Percentiles rank a stretch among this genome's conserved stretches.
These are phyloP conservation scores for Thamnidium elegans DNA, from an alignment of 192 early-diverging fungal genomes.

Conservation along the genomic window DNA sequence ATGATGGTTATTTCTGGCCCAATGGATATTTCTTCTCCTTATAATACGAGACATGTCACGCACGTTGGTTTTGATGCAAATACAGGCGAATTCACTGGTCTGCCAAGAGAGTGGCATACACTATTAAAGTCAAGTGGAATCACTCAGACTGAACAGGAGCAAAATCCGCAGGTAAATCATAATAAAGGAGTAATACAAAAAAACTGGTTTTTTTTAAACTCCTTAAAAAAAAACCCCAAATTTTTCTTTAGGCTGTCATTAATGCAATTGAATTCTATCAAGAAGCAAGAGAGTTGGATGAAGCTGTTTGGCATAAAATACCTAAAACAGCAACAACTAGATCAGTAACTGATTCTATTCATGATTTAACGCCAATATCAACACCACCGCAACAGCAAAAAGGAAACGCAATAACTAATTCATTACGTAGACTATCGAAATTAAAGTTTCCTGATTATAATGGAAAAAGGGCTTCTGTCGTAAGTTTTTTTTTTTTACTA, in stretches of 20 bases:
- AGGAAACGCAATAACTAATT: slow-evolving; percentile 11
- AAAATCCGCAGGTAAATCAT: slow-evolving; percentile 72
- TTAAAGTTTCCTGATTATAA: slow-evolving; percentile 9
- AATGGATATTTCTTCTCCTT: slow-evolving; percentile 90
- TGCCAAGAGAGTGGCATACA: slow-evolving; percentile 91
- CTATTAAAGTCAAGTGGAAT: slow-evolving; percentile 91
- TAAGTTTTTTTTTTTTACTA: slow-evolving; percentile 5
- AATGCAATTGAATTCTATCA: slow-evolving; percentile 83
- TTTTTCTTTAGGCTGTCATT: slow-evolving; percentile 58
- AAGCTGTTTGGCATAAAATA: slow-evolving; percentile 34
- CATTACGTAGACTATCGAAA: slow-evolving; percentile 9
- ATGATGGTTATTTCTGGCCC: slow-evolving; percentile 26
- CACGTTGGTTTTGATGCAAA: slow-evolving; percentile 97
- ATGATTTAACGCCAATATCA: background rate
- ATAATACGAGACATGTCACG: slow-evolving; percentile 94
- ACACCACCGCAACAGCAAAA: slow-evolving; percentile 5
- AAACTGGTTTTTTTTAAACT: slow-evolving; percentile 3
- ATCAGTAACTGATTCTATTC: background rate
- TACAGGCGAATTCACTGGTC: slow-evolving; percentile 92
- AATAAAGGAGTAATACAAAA: background rate
- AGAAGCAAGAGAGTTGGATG: slow-evolving; percentile 38
- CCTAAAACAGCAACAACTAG: slow-evolving; percentile 11
- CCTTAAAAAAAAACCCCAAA: background rate
- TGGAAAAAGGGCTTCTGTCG: slow-evolving; percentile 5
- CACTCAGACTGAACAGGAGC: slow-evolving; percentile 87